A percentile compares a stretch with the other conserved stretches of the same genome.
Conservation (phyloP, 2,329 filamentous ascomycete genomes). For the Leptographium galeiforme region DNA sequence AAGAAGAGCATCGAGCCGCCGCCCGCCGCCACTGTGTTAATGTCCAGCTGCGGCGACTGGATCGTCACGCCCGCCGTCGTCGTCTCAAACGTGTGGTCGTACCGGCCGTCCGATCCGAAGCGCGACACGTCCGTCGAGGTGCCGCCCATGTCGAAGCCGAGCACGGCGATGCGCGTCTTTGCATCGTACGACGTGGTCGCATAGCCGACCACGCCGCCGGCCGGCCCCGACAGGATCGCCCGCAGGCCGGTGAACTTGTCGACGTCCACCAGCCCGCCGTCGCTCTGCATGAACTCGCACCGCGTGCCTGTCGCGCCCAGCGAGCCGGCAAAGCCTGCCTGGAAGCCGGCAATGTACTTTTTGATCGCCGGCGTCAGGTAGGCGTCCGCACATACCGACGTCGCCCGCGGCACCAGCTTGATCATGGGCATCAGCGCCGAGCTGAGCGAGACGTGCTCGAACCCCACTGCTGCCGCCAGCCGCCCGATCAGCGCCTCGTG, state of each 20-base stretch:
- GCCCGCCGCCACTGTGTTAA: slow-evolving; percentile 86
- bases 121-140: slow-evolving; percentile 5
- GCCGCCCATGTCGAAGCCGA: slow-evolving; percentile 76
- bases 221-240: slow-evolving; percentile 56
- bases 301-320: slow-evolving; percentile 26
- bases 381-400: slow-evolving; percentile 58
- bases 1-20: slow-evolving; percentile 77
- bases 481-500: slow-evolving; percentile 9
- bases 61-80: not conserved
- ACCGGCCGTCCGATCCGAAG: slow-evolving; percentile 25
- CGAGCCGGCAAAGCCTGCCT: slow-evolving; percentile 45
- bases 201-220: slow-evolving; percentile 60
- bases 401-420: slow-evolving; percentile 58
- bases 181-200: slow-evolving; percentile 60
- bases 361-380: slow-evolving; percentile 60
- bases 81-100: slow-evolving; percentile 53
- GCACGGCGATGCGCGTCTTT: slow-evolving; percentile 51
- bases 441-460: not conserved
- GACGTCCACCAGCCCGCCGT: slow-evolving; percentile 27
- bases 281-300: slow-evolving; percentile 59
- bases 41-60: slow-evolving; percentile 22
- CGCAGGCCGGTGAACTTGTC: slow-evolving; percentile 18
- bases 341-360: slow-evolving; percentile 56
- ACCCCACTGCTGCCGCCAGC: slow-evolving; percentile 4
- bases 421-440: slow-evolving; percentile 39